These are phyloP conservation scores for Ceriops tagal DNA, from an alignment of 345 rosid species.

Conservation along the genomic window DNA sequence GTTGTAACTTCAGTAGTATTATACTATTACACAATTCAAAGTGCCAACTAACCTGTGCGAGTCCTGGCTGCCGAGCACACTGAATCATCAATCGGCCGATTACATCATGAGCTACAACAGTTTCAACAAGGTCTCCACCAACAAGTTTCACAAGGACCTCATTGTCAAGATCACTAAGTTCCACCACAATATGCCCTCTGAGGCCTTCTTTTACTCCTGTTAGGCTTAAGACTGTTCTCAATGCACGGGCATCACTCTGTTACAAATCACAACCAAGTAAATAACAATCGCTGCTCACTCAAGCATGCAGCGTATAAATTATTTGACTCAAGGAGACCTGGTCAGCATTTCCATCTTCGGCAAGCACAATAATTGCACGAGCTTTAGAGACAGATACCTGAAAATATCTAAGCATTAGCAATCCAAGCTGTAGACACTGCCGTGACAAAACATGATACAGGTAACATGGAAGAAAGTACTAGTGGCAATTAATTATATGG, in stretches of 20 bases:
- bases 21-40: conserved; percentile 3
- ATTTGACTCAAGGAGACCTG: conserved; percentile 46
- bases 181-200: conserved; percentile 70
- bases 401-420: conserved; percentile 17
- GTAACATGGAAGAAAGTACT: too few species aligned
- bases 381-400: conserved; percentile 80
- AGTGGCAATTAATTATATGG: not conserved
- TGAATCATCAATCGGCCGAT: conserved; percentile 83
- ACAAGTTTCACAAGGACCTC: conserved; percentile 80
- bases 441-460: too few species aligned
- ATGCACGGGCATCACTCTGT: conserved; percentile 80
- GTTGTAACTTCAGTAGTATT: not conserved
- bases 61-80: conserved; percentile 77
- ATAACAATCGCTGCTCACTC: conserved; percentile 13
- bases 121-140: conserved; percentile 71
- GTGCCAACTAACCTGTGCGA: conserved; percentile 54
- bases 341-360: conserved; percentile 79
- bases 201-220: conserved; percentile 74
- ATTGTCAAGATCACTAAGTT: conserved; percentile 71
- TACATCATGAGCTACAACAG: conserved; percentile 78
- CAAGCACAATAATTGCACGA: conserved; percentile 67
- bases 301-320: conserved; percentile 11
- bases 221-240: conserved; percentile 71
- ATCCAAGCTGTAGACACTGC: not conserved
- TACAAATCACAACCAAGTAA: conserved; percentile 21